Conservation (phyloP, 2,329 filamentous ascomycete genomes). For the Ceratocystis cubensis region DNA sequence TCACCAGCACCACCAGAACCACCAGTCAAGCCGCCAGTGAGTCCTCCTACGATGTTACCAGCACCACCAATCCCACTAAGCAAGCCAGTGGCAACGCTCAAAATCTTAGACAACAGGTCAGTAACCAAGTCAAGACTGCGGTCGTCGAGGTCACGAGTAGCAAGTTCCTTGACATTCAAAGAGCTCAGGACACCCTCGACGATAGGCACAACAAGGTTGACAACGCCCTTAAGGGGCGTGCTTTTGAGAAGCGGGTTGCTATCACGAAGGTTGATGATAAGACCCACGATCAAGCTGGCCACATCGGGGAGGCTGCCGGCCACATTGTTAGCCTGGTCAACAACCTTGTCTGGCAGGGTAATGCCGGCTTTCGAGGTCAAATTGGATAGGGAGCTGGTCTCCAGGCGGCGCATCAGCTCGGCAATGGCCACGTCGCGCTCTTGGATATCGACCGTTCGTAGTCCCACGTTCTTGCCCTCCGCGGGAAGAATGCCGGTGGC, state of each 20-base stretch:
- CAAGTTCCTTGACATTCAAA: not conserved
- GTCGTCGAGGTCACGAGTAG: not conserved
- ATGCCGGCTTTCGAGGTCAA: slow-evolving; percentile 11
- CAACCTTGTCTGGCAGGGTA: slow-evolving; percentile 3
- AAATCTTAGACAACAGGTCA: slow-evolving; percentile 9
- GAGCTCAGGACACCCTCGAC: slow-evolving; percentile 16
- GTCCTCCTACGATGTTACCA: not conserved
- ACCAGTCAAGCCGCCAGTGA: not conserved
- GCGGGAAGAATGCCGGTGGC: too few species aligned
- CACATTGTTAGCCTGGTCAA: slow-evolving; percentile 10
- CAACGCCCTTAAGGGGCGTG: slow-evolving; percentile 13
- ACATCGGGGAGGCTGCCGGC: not conserved
- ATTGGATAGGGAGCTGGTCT: not conserved
- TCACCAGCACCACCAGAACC: not conserved
- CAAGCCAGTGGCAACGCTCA: not conserved
- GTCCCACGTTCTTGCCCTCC: too few species aligned
- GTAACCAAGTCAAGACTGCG: not conserved
- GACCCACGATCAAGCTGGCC: slow-evolving; percentile 12
- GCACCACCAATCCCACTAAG: not conserved
- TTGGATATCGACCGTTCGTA: too few species aligned
- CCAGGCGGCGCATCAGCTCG: not conserved
- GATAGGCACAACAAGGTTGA: slow-evolving; percentile 10
- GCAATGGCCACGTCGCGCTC: not conserved
- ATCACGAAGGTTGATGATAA: slow-evolving; percentile 11
- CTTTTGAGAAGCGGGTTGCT: not conserved